Percentiles rank a stretch among this genome's conserved stretches.
Evolutionary conservation across 2,329 filamentous ascomycete species (phyloP).

Genomic region (Fulvia fulva): DNA sequence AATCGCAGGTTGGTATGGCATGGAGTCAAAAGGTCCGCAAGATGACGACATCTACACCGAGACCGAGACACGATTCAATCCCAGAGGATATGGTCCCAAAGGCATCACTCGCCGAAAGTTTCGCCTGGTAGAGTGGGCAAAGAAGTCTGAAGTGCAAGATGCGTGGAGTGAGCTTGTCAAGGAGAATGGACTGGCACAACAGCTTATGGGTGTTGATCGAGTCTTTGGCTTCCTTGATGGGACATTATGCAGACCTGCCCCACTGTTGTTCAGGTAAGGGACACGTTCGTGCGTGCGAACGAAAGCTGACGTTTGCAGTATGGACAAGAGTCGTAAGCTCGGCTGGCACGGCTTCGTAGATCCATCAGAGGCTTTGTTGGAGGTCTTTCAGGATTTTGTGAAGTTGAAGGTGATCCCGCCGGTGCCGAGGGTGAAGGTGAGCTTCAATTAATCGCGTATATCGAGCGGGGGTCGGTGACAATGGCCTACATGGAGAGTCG

Average conservation of each 20-base stretch:
- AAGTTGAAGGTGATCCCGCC: conserved; percentile 44
- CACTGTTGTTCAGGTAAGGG: conserved; percentile 21
- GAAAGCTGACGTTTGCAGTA: conserved; percentile 24
- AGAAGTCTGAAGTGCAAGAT: conserved; percentile 41
- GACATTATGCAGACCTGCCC: conserved; percentile 34
- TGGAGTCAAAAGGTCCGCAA: conserved; percentile 29
- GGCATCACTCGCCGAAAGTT: conserved; percentile 27
- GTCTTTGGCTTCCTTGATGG: conserved; percentile 48
- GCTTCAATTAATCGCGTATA: conserved; percentile 22
- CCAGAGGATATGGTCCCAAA: conserved; percentile 28
- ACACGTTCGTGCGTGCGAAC: no score
- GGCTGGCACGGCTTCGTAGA: conserved; percentile 49
- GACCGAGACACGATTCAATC: conserved; percentile 24
- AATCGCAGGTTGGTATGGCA: conserved; percentile 44
- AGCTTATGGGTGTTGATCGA: conserved; percentile 40
- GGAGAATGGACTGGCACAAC: conserved; percentile 38
- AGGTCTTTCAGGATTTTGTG: conserved; percentile 42
- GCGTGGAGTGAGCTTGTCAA: conserved; percentile 45
- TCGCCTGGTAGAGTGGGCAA: conserved; percentile 42
- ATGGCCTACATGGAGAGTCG: no score
- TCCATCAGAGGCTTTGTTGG: conserved; percentile 40
- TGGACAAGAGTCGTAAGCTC: conserved; percentile 45
- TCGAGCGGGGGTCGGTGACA: no score
- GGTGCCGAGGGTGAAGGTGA: conserved; percentile 23
- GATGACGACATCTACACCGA: conserved; percentile 25